phyloP scores from a whole-genome alignment of 257 asterid species.

The Striga asiatica region DNA sequence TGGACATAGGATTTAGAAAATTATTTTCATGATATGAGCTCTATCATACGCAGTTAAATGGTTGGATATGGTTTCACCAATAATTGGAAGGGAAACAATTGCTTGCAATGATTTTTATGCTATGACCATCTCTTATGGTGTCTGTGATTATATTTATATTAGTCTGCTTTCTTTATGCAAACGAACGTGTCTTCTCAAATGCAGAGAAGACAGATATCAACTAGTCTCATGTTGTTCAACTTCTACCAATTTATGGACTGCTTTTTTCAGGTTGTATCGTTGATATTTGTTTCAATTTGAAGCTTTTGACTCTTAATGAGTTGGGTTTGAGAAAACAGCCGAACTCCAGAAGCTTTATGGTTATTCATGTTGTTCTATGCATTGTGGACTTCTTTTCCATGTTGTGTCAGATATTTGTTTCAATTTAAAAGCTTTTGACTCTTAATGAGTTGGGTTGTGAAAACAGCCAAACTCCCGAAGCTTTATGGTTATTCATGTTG shows the following conservation, averaged over 20 bases:
- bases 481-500: constrained; percentile 11
- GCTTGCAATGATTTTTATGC: not conserved
- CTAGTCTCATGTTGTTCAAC: constrained; percentile 15
- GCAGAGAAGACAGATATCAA: constrained; percentile 19
- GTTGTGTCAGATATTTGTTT: not conserved
- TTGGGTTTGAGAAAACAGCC: not conserved
- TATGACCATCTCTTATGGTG: not conserved
- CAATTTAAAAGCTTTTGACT: constrained; percentile 8
- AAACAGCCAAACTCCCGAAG: not conserved
- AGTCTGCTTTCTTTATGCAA: not conserved
- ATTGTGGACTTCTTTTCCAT: constrained; percentile 9
- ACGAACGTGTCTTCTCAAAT: not conserved
- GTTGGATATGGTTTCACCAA: not conserved
- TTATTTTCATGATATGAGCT: not conserved
- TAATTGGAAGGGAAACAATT: not conserved
- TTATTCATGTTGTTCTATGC: not conserved
- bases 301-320: constrained; percentile 1
- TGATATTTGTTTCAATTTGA: constrained; percentile 5
- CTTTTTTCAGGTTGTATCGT: not conserved
- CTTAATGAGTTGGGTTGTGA: not conserved
- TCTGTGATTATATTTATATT: not conserved
- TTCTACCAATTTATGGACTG: constrained; percentile 10
- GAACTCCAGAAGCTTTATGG: constrained; percentile 8
- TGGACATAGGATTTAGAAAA: not conserved
- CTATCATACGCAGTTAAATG: not conserved